A percentile compares a stretch with the other conserved stretches of the same genome.
phyloP scores from a whole-genome alignment of 2,329 filamentous ascomycete species.

The Plenodomus tracheiphilus region DNA sequence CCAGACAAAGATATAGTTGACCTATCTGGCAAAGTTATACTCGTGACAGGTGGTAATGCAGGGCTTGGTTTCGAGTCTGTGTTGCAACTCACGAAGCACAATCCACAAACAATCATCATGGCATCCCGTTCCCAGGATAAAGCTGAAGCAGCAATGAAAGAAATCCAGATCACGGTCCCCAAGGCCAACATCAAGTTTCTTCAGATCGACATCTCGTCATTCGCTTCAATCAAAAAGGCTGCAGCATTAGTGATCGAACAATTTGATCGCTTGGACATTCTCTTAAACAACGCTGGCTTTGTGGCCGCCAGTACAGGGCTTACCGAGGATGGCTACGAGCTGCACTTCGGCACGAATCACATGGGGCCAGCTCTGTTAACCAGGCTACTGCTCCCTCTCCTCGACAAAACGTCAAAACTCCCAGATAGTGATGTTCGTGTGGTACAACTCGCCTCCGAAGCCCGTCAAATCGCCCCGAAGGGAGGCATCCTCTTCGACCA shows the following conservation, averaged over 20 bases:
- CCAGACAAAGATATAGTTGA: slow-evolving; percentile 17
- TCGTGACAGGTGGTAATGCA: slow-evolving; percentile 39
- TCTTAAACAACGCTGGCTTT: slow-evolving; percentile 50
- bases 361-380: slow-evolving; percentile 51
- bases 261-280: slow-evolving; percentile 43
- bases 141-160: slow-evolving; percentile 9
- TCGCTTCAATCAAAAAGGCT: slow-evolving; percentile 36
- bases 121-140: slow-evolving; percentile 35
- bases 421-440: slow-evolving; percentile 46
- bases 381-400: slow-evolving; percentile 45
- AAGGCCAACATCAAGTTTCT: slow-evolving; percentile 8
- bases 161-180: slow-evolving; percentile 8
- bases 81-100: slow-evolving; percentile 45
- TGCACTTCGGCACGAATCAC: slow-evolving; percentile 53
- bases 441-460: slow-evolving; percentile 36
- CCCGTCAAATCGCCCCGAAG: slow-evolving; percentile 20
- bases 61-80: slow-evolving; percentile 50
- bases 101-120: slow-evolving; percentile 47
- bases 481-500: slow-evolving; percentile 39
- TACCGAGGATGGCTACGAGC: slow-evolving; percentile 51
- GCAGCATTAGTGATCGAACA: slow-evolving; percentile 28
- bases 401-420: slow-evolving; percentile 32
- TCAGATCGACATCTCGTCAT: slow-evolving; percentile 39
- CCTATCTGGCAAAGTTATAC: slow-evolving; percentile 17
- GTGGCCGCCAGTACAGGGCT: slow-evolving; percentile 22